Conservation (phyloP, 75 land plant genomes). For the Pinus albicaulis region DNA sequence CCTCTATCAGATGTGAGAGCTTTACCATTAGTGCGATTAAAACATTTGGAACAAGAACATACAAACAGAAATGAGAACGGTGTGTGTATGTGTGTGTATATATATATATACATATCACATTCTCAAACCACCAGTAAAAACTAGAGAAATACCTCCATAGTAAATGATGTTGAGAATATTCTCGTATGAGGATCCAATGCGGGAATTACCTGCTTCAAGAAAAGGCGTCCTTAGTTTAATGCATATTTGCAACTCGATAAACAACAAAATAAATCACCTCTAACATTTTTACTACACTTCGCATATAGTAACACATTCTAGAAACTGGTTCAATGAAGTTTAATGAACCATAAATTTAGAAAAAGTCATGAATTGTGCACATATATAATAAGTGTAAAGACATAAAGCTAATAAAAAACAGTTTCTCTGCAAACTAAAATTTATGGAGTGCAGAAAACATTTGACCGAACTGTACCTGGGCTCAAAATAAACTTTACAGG, state of each 20-base stretch:
- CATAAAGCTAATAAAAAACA: not conserved
- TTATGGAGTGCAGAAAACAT: not conserved
- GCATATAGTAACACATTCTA: not conserved
- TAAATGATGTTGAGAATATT: conserved; percentile 45
- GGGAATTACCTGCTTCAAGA: conserved; percentile 37
- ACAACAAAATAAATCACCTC: not conserved
- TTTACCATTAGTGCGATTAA: not conserved
- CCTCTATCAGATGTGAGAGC: not conserved
- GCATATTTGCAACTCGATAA: not conserved
- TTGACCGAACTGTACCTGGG: not conserved
- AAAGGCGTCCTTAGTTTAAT: not conserved
- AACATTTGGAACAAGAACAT: not conserved
- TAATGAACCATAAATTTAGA: not conserved
- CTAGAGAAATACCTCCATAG: conserved; percentile 39
- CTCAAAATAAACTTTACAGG: not conserved
- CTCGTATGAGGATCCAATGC: conserved; percentile 43
- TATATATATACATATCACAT: not conserved
- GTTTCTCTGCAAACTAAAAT: not conserved
- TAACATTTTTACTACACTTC: not conserved
- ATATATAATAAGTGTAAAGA: not conserved
- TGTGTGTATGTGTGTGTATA: no score
- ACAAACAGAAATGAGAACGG: not conserved
- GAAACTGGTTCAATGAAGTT: not conserved
- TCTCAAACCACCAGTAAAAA: not conserved
- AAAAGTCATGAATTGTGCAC: not conserved